These are phyloP conservation scores for Onygenales sp. DNA, from an alignment of 2,329 filamentous ascomycete genomes.

Conservation along the genomic window DNA sequence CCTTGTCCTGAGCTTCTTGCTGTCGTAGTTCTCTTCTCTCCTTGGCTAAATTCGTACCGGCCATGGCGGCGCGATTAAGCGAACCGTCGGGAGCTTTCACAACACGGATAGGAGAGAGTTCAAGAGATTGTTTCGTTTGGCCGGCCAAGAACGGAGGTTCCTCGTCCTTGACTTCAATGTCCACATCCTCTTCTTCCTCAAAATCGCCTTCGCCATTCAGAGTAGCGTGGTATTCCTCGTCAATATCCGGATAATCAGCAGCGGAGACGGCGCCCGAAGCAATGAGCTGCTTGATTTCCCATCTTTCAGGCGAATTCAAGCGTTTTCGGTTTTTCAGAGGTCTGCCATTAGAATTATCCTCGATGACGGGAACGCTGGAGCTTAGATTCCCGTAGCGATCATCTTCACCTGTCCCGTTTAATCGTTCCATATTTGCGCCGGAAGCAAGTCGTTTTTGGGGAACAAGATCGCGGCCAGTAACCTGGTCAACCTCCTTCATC, in stretches of 20 bases:
- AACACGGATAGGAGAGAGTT: constrained; percentile 89
- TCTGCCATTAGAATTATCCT: constrained; percentile 47
- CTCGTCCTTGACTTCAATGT: constrained; percentile 93
- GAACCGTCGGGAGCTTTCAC: constrained; percentile 98
- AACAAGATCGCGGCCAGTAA: constrained; percentile 71
- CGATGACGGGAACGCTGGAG: constrained; percentile 53
- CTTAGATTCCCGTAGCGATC: constrained; percentile 48
- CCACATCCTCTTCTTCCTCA: constrained; percentile 90
- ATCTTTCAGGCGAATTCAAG: constrained; percentile 91
- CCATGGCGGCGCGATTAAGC: constrained; percentile 91
- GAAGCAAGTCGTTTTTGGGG: constrained; percentile 72
- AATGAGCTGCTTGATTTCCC: constrained; percentile 96
- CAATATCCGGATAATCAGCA: constrained; percentile 85
- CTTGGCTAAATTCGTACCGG: constrained; percentile 77
- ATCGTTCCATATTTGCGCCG: constrained; percentile 77
- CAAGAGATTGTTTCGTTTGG: constrained; percentile 91
- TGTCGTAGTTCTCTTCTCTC: constrained; percentile 83
- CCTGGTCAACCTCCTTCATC: constrained; percentile 96
- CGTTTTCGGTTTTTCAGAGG: constrained; percentile 67
- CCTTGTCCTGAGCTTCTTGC: constrained; percentile 72
- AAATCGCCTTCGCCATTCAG: constrained; percentile 77
- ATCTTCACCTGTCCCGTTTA: constrained; percentile 53
- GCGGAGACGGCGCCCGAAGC: constrained; percentile 89
- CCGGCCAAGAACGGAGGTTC: constrained; percentile 93
- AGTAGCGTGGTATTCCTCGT: constrained; percentile 86